Evolutionary conservation across 139 green algal species (phyloP).

Genomic region (Chlamydomonas asymmetrica): DNA sequence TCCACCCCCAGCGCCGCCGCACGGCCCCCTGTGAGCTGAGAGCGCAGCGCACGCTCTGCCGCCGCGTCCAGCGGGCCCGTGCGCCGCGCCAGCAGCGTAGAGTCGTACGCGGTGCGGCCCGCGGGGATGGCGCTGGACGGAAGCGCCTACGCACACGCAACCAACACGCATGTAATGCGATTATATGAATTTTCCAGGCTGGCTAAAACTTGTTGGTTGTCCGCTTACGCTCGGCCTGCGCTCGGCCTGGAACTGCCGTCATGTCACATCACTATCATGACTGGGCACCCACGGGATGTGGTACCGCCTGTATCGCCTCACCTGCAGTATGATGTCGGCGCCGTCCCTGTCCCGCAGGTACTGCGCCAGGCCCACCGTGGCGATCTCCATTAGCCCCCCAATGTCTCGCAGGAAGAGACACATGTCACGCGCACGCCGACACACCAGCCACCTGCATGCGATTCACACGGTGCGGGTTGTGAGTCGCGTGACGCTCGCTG

Average conservation of each 20-base stretch:
- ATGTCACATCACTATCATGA: too few relatives aligned
- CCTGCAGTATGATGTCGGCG: slow-evolving; percentile 10
- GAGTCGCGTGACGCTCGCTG: neutral
- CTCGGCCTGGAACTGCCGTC: slow-evolving; percentile 17
- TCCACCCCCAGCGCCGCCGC: slow-evolving; percentile 18
- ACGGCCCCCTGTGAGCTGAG: neutral
- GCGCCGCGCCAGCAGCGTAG: slow-evolving; percentile 6
- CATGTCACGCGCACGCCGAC: slow-evolving; percentile 33
- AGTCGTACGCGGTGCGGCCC: slow-evolving; percentile 23
- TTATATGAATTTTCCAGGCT: too few relatives aligned
- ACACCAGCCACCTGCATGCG: slow-evolving; percentile 33
- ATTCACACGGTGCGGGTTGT: neutral
- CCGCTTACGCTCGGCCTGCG: neutral
- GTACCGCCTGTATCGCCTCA: neutral
- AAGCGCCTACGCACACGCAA: too few relatives aligned
- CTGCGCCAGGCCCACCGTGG: slow-evolving; percentile 17
- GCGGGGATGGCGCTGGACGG: neutral
- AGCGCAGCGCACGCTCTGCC: too few relatives aligned
- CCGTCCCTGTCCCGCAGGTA: slow-evolving; percentile 24
- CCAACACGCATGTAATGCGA: too few relatives aligned
- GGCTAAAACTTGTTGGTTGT: too few relatives aligned
- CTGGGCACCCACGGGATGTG: too few relatives aligned
- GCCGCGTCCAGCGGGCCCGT: too few relatives aligned
- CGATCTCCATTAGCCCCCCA: slow-evolving; percentile 27
- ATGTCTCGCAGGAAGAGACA: slow-evolving; percentile 18